phyloP scores from a whole-genome alignment of 225 moss, liverwort and hornwort genomes.

The Anthoceros angustus region DNA sequence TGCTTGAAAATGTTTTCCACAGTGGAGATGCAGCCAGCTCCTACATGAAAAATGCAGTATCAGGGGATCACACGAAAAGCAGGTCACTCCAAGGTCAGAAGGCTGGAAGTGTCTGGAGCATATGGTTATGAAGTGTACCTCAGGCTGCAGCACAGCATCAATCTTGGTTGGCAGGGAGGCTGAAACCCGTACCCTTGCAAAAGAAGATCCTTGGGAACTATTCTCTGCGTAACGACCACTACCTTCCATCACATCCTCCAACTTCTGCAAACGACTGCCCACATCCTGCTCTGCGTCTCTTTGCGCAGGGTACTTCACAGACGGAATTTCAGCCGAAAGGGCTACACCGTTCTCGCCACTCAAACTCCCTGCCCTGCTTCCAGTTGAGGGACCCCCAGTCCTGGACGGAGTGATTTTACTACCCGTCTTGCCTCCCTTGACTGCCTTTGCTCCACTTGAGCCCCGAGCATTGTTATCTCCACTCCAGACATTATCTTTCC shows the following conservation, averaged over 20 bases:
- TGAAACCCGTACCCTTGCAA: slow-evolving; percentile 21
- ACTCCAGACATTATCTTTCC: slow-evolving; percentile 11
- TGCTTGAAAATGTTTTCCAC: slow-evolving; percentile 82
- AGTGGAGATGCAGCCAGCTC: slow-evolving; percentile 49
- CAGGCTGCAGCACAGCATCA: slow-evolving; percentile 23
- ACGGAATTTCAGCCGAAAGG: too few species aligned
- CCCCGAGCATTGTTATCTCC: slow-evolving; percentile 8
- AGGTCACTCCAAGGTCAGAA: not conserved
- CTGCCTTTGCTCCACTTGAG: not conserved
- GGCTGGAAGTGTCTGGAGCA: not conserved
- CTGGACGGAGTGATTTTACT: too few species aligned
- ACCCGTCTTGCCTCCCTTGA: too few species aligned
- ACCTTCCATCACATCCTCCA: not conserved
- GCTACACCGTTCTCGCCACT: too few species aligned
- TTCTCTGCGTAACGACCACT: slow-evolving; percentile 6
- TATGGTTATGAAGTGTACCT: slow-evolving; percentile 12
- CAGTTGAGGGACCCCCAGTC: too few species aligned
- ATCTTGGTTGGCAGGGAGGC: slow-evolving; percentile 26
- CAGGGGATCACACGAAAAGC: not conserved
- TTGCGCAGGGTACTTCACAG: too few species aligned
- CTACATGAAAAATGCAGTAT: slow-evolving; percentile 22
- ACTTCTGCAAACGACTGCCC: not conserved
- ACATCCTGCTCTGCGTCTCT: too few species aligned
- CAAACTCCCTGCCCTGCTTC: too few species aligned
- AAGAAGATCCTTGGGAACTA: slow-evolving; percentile 9